Conservation (phyloP, 495 filamentous ascomycete species). For the Xylaria intraflava region DNA sequence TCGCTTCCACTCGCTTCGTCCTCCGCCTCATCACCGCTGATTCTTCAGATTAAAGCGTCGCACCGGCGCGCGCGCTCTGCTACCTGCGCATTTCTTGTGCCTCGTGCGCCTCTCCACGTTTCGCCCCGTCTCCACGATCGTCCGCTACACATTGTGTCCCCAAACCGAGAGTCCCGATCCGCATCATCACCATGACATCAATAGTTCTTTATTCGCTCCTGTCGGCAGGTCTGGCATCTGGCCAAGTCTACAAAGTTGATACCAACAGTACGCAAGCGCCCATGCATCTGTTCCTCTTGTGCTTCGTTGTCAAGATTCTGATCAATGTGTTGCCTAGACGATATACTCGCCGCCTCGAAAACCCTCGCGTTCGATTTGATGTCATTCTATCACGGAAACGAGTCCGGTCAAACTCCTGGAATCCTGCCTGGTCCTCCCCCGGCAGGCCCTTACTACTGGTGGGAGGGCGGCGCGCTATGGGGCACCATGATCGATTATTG, state of each 20-base stretch:
- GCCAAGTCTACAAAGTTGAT: slow-evolving; percentile 20
- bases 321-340: slow-evolving; percentile 27
- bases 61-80: neutral
- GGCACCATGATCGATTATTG: slow-evolving; percentile 63
- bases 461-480: slow-evolving; percentile 46
- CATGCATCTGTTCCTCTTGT: neutral
- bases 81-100: neutral
- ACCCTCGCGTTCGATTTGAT: slow-evolving; percentile 54
- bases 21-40: no score
- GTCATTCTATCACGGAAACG: slow-evolving; percentile 51
- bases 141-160: neutral
- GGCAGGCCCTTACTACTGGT: slow-evolving; percentile 53
- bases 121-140: neutral
- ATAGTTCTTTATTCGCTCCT: slow-evolving; percentile 12
- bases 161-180: neutral
- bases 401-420: slow-evolving; percentile 55
- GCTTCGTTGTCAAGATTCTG: slow-evolving; percentile 7
- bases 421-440: slow-evolving; percentile 53
- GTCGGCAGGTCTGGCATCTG: slow-evolving; percentile 14
- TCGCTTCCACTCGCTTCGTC: neutral
- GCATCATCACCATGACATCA: slow-evolving; percentile 15
- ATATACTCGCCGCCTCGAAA: slow-evolving; percentile 48
- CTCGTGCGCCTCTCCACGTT: neutral
- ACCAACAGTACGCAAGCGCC: slow-evolving; percentile 15
- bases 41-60: no score